Conservation (phyloP, 2,329 filamentous ascomycete genomes). For the Drechslera avenae region DNA sequence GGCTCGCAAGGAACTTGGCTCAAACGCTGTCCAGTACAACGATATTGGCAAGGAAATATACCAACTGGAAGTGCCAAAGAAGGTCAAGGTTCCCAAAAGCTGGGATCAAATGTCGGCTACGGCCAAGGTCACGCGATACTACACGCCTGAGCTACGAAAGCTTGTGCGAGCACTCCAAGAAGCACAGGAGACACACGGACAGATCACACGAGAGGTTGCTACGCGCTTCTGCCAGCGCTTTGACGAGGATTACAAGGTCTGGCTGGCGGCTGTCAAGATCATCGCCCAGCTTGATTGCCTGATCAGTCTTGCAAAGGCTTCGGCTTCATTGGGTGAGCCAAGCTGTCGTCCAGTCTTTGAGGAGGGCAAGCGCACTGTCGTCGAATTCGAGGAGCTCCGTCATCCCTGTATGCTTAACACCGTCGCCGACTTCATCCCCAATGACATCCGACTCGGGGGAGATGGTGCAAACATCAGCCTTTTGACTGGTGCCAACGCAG, state of each 20-base stretch:
- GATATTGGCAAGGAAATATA: constrained; percentile 97
- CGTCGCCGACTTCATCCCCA: constrained; percentile 94
- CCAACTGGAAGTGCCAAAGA: constrained; percentile 86
- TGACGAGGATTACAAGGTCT: constrained; percentile 81
- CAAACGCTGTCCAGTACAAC: constrained; percentile 61
- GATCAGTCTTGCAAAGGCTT: constrained; percentile 89
- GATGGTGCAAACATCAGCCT: constrained; percentile 81
- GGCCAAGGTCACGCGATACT: constrained; percentile 87
- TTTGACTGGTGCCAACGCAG: constrained; percentile 93
- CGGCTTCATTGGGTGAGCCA: constrained; percentile 79
- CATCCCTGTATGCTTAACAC: constrained; percentile 93
- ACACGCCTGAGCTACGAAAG: constrained; percentile 80
- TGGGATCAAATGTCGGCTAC: constrained; percentile 99
- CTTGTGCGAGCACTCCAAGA: constrained; percentile 90
- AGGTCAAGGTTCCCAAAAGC: constrained; percentile 81
- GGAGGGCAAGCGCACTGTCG: constrained; percentile 78
- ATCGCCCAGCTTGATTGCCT: constrained; percentile 93
- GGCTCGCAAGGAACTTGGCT: constrained; percentile 75
- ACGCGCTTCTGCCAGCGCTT: constrained; percentile 85
- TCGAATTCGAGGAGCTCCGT: constrained; percentile 91
- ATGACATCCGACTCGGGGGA: constrained; percentile 87
- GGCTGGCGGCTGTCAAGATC: constrained; percentile 89
- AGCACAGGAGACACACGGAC: constrained; percentile 88
- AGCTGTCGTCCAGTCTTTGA: constrained; percentile 89
- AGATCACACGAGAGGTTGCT: constrained; percentile 86